Conservation (phyloP, 371 early-diverging fungal genomes). For the Zychaea mexicana region DNA sequence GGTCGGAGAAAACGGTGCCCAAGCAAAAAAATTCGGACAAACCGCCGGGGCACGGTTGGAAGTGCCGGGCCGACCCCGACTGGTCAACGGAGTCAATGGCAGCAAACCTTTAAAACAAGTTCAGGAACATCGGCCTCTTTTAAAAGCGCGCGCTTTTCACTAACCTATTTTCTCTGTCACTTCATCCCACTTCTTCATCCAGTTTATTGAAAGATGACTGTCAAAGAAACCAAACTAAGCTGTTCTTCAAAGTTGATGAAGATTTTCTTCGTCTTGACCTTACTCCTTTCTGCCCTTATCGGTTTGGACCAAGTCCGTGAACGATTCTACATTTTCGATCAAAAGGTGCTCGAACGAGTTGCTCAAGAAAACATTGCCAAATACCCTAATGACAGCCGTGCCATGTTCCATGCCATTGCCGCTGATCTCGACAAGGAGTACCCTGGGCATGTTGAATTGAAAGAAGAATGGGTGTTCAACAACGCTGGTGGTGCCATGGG, state of each 20-base stretch:
- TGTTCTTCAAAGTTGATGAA: slow-evolving; percentile 20
- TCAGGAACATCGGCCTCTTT: background rate
- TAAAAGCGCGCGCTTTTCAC: background rate
- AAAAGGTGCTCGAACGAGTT: slow-evolving; percentile 38
- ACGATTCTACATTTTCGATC: slow-evolving; percentile 48
- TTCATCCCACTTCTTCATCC: background rate
- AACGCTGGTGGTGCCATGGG: slow-evolving; percentile 64
- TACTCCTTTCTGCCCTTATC: slow-evolving; percentile 30
- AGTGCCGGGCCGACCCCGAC: background rate
- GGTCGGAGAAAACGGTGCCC: no score
- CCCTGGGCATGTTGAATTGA: slow-evolving; percentile 45
- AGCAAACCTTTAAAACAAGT: background rate
- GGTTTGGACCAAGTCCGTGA: slow-evolving; percentile 44
- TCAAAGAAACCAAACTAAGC: background rate
- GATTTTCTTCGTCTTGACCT: slow-evolving; percentile 25
- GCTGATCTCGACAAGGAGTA: slow-evolving; percentile 40
- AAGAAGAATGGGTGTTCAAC: slow-evolving; percentile 59
- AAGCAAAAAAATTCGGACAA: no score
- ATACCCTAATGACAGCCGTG: slow-evolving; percentile 34
- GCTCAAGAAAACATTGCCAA: slow-evolving; percentile 48
- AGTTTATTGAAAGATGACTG: background rate
- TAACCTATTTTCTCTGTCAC: background rate
- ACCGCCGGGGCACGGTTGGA: no score
- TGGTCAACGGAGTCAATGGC: background rate
- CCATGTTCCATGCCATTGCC: slow-evolving; percentile 39